phyloP scores from a whole-genome alignment of 371 early-diverging fungal genomes.

The Dentiscutata heterogama region DNA sequence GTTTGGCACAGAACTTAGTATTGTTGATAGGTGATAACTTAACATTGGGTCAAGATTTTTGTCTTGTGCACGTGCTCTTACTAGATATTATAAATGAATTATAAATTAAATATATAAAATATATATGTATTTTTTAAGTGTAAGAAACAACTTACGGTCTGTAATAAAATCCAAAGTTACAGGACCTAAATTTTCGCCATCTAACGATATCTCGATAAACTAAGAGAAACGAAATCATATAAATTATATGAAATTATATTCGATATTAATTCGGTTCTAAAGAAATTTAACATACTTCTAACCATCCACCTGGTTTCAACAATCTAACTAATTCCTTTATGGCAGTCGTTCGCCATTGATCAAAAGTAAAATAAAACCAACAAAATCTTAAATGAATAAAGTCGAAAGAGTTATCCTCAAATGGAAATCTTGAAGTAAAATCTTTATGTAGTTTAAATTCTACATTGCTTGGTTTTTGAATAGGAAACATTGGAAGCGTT shows the following conservation, averaged over 20 bases:
- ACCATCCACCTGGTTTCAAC: constrained; percentile 66
- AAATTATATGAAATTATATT: neutral
- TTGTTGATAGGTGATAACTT: neutral
- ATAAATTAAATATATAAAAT: too few species aligned
- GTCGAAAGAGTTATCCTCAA: constrained; percentile 68
- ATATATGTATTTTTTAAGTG: too few species aligned
- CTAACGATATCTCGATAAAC: neutral
- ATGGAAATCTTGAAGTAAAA: constrained; percentile 60
- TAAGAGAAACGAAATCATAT: neutral
- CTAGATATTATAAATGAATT: neutral
- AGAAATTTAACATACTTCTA: constrained; percentile 56
- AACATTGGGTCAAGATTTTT: neutral
- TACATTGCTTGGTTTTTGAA: constrained; percentile 59
- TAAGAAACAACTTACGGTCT: too few species aligned
- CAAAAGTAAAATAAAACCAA: constrained; percentile 59
- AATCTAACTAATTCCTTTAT: constrained; percentile 63
- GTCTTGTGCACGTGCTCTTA: neutral
- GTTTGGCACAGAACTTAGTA: neutral
- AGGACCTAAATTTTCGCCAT: too few species aligned
- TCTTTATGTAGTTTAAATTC: constrained; percentile 60
- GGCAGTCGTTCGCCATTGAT: constrained; percentile 60
- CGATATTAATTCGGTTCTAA: constrained; percentile 9
- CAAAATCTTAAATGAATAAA: constrained; percentile 67
- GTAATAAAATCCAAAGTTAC: too few species aligned
- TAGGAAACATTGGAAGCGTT: constrained; percentile 58